Evolutionary conservation across 352 stramenopile species (phyloP).

Genomic region (Peronospora destructor): DNA sequence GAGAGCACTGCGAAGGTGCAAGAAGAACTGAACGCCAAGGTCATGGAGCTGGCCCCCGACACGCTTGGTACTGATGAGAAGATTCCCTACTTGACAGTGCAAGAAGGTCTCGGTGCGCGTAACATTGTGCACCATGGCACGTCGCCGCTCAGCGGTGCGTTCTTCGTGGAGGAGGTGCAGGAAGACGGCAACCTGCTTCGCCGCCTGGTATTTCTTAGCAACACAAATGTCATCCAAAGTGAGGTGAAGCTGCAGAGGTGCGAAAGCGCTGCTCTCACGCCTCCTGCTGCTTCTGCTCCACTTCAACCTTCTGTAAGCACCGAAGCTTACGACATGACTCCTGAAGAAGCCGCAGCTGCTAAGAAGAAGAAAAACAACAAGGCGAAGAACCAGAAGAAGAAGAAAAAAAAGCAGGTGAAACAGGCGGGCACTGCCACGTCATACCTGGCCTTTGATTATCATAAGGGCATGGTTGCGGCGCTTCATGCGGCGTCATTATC

Average conservation of each 20-base stretch:
- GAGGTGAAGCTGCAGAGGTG: constrained; percentile 45
- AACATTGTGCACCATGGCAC: constrained; percentile 49
- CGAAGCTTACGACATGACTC: constrained; percentile 19
- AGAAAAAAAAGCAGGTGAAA: constrained; percentile 29
- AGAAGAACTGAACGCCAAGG: constrained; percentile 58
- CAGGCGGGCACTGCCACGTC: constrained; percentile 38
- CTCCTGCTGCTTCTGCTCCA: constrained; percentile 3
- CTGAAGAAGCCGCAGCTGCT: constrained; percentile 19
- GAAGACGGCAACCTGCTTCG: constrained; percentile 41
- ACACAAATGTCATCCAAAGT: constrained; percentile 71
- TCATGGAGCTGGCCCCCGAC: constrained; percentile 53
- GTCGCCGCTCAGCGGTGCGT: constrained; percentile 47
- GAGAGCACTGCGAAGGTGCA: constrained; percentile 59
- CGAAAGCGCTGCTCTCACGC: constrained; percentile 1
- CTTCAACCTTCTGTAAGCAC: constrained; percentile 6
- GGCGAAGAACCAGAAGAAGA: constrained; percentile 59
- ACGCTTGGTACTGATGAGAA: constrained; percentile 37
- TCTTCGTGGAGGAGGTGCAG: constrained; percentile 66
- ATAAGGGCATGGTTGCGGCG: constrained; percentile 64
- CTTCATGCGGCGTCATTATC: constrained; percentile 39
- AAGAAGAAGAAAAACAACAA: constrained; percentile 50
- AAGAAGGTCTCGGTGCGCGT: constrained; percentile 50
- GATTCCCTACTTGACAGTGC: constrained; percentile 72
- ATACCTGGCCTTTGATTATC: constrained; percentile 72
- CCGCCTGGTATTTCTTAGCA: constrained; percentile 68